Percentiles rank a stretch among this genome's conserved stretches.
These are phyloP conservation scores for Xylariaceae sp. DNA, from an alignment of 2,329 filamentous ascomycete species.

Conservation along the genomic window DNA sequence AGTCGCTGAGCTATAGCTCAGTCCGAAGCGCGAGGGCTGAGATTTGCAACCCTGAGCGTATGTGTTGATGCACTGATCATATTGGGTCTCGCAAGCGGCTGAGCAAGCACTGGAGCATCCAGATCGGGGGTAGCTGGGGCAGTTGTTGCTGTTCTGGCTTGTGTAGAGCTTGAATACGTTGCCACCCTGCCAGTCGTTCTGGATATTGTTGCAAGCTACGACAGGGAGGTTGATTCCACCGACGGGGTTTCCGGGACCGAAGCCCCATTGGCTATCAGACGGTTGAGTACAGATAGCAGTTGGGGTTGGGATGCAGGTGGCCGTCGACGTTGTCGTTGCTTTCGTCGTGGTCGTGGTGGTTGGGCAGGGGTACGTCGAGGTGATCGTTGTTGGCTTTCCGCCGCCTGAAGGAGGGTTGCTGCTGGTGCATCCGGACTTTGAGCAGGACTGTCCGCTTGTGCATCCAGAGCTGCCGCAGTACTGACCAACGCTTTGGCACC, in stretches of 20 bases:
- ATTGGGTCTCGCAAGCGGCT: slow-evolving; percentile 52
- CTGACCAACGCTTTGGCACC: slow-evolving; percentile 43
- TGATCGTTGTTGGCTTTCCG: slow-evolving; percentile 33
- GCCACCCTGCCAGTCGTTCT: slow-evolving; percentile 34
- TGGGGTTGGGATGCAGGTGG: slow-evolving; percentile 40
- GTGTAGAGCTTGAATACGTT: slow-evolving; percentile 53
- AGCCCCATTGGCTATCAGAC: slow-evolving; percentile 57
- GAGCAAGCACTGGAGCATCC: slow-evolving; percentile 40
- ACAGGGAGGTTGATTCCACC: slow-evolving; percentile 50
- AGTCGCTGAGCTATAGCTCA: slow-evolving; percentile 29
- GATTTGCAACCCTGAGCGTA: slow-evolving; percentile 48
- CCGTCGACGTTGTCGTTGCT: slow-evolving; percentile 26
- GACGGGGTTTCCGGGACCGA: slow-evolving; percentile 59
- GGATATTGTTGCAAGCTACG: slow-evolving; percentile 52
- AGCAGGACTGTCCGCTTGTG: slow-evolving; percentile 25
- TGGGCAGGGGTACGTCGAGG: slow-evolving; percentile 32
- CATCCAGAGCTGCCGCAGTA: slow-evolving; percentile 41
- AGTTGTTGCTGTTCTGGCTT: slow-evolving; percentile 38
- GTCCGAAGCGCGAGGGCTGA: slow-evolving; percentile 22
- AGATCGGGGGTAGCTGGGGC: slow-evolving; percentile 40
- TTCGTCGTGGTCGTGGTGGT: slow-evolving; percentile 27
- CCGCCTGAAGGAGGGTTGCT: slow-evolving; percentile 38
- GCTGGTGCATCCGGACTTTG: slow-evolving; percentile 42
- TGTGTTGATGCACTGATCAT: slow-evolving; percentile 42
- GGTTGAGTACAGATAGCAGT: slow-evolving; percentile 53